Evolutionary conservation across 2,329 filamentous ascomycete species (phyloP).

Genomic region (Colletotrichum sansevieriae): DNA sequence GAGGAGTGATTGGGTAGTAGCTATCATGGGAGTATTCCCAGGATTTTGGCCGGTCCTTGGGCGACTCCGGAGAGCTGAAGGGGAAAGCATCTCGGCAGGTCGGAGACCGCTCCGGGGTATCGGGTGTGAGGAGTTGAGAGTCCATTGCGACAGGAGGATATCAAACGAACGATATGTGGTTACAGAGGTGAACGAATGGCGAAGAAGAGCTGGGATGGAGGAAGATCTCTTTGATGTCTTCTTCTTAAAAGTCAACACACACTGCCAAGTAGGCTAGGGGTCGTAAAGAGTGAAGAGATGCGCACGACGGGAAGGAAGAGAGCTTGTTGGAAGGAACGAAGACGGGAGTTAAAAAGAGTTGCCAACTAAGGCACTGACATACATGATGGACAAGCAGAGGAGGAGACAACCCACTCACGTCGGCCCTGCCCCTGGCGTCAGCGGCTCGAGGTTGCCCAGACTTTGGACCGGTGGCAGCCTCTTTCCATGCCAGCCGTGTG

Average conservation of each 20-base stretch:
- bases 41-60: constrained; percentile 15
- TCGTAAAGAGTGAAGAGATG: constrained; percentile 25
- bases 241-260: constrained; percentile 31
- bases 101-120: constrained; percentile 37
- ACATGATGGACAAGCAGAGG: constrained; percentile 33
- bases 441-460: constrained; percentile 35
- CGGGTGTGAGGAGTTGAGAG: constrained; percentile 34
- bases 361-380: constrained; percentile 37
- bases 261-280: constrained; percentile 30
- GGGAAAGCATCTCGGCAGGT: constrained; percentile 25
- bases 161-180: constrained; percentile 21
- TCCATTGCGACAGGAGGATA: constrained; percentile 30
- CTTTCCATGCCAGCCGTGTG: constrained; percentile 21
- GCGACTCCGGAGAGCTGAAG: constrained; percentile 24
- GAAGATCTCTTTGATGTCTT: constrained; percentile 34
- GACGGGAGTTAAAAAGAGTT: constrained; percentile 40
- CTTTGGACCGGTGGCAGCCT: constrained; percentile 17
- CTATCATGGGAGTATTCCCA: constrained; percentile 37
- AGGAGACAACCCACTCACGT: constrained; percentile 37
- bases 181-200: constrained; percentile 6
- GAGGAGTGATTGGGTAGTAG: constrained; percentile 41
- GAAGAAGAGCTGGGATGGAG: constrained; percentile 9
- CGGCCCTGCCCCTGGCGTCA: constrained; percentile 25
- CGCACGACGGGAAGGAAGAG: constrained; percentile 18
- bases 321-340: constrained; percentile 19